phyloP scores from a whole-genome alignment of 495 filamentous ascomycete genomes.

The Podospora pseudoanserina region DNA sequence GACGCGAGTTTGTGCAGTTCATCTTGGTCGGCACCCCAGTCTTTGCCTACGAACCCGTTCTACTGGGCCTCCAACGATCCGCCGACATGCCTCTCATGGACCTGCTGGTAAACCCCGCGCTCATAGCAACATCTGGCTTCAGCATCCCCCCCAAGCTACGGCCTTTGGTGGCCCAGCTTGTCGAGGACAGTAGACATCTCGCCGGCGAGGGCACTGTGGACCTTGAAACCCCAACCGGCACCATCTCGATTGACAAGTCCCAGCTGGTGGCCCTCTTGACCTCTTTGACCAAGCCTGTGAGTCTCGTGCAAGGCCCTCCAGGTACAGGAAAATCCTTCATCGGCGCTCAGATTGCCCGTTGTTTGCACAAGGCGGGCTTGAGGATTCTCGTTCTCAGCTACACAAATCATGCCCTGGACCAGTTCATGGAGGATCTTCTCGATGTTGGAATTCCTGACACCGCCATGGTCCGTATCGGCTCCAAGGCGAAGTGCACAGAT shows the following conservation, averaged over 20 bases:
- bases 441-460: conserved; percentile 54
- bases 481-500: conserved; percentile 49
- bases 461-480: conserved; percentile 65
- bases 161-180: neutral
- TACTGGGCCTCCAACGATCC: conserved; percentile 56
- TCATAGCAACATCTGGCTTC: neutral
- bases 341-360: conserved; percentile 63
- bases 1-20: conserved; percentile 43
- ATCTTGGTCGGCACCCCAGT: conserved; percentile 60
- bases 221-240: conserved; percentile 9
- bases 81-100: conserved; percentile 51
- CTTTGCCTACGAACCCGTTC: conserved; percentile 70
- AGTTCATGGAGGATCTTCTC: conserved; percentile 67
- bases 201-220: neutral
- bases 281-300: conserved; percentile 53
- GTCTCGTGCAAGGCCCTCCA: conserved; percentile 73
- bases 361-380: conserved; percentile 48
- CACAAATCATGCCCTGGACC: conserved; percentile 73
- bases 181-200: neutral
- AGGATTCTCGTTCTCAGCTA: conserved; percentile 60
- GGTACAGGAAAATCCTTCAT: conserved; percentile 81
- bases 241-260: conserved; percentile 52
- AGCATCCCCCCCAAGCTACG: neutral
- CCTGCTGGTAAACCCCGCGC: conserved; percentile 41
- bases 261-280: conserved; percentile 56